Evolutionary conservation across 352 stramenopile genomes (phyloP), one percentile per base, ranked within the genome.

Genomic region (Lagenidium giganteum): DNA sequence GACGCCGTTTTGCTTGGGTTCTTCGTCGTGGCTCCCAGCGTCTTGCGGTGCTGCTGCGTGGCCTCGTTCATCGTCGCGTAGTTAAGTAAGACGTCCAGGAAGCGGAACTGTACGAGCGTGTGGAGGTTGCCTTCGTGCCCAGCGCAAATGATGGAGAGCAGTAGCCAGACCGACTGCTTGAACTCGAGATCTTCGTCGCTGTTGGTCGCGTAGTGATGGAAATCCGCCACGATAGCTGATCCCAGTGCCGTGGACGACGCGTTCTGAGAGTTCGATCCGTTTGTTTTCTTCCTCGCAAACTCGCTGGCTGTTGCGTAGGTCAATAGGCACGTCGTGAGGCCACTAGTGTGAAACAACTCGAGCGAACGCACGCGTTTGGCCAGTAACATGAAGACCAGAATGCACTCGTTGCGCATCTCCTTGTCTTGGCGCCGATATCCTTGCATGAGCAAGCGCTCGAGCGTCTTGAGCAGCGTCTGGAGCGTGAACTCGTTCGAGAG

Each of bases 171-270:
- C 49, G 76, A 64, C 46, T 86, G 77, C 58, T 92, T 92, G 56
- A 92, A 87, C 54, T 92, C 79, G 26, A 92, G 74, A 47, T 92
- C 76, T 34, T 84, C 74, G 35, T 83, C 70, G 32, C 67, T 65
- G 33, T 64, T 79, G n/a, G 68, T 87, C 11, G 73, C 69, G 44
- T 84, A 91, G 42, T 80, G 49, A 32, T 79, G 63, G 6, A 49
- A 61, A 31, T 71, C 82, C 4, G 75, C 71, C 2, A 66, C 76
- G 25, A 88, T 68, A 17, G 65, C 66, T 4, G 57, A 58, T 3
- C 41, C 42, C 29, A 47, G 54, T 1, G 31, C 12, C 16, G 33
- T 17, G 25, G 47, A 6, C 0, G 20, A 25, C 4, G 30, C 3
- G 7, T n/a, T 9, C 6, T n/a, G 14, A 4, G 27, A 33, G 8